phyloP scores from a whole-genome alignment of 116 monocot species.

The Posidonia oceanica region DNA sequence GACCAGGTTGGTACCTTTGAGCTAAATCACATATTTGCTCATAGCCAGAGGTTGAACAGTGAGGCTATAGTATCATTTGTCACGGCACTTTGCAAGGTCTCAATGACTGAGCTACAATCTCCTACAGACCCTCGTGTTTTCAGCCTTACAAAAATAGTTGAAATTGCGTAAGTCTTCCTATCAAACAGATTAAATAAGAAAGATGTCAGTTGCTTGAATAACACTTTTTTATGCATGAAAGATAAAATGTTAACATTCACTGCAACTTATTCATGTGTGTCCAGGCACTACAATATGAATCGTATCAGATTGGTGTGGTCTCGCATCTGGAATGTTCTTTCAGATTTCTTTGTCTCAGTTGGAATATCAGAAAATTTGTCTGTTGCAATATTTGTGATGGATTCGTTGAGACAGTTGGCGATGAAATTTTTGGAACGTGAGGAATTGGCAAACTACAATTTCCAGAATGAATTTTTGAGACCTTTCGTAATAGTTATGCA shows the following conservation, averaged over 20 bases:
- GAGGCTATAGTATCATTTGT: conserved; percentile 99
- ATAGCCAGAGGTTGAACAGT: conserved; percentile 93
- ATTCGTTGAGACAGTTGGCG: conserved; percentile 79
- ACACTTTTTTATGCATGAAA: not conserved
- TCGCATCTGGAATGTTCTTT: conserved; percentile 90
- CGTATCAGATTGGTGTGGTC: conserved; percentile 98
- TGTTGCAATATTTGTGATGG: conserved; percentile 98
- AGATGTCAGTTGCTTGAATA: not conserved
- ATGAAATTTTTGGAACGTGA: conserved; percentile 98
- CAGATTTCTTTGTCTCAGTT: conserved; percentile 93
- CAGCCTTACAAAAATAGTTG: conserved; percentile 94
- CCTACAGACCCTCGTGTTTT: conserved; percentile 94
- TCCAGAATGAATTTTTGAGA: conserved; percentile 92
- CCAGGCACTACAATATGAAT: conserved; percentile 98
- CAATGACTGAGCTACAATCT: conserved; percentile 87
- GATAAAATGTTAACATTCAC: not conserved
- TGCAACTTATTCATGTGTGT: conserved; percentile 1
- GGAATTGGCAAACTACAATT: conserved; percentile 94
- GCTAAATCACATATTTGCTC: conserved; percentile 91
- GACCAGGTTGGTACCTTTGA: conserved; percentile 96
- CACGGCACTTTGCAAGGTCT: conserved; percentile 93
- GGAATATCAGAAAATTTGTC: conserved; percentile 93
- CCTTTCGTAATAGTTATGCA: conserved; percentile 94
- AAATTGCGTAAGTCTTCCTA: conserved; percentile 78
- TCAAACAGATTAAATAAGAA: not conserved